phyloP scores from a whole-genome alignment of 257 asterid species.

The Catharanthus roseus region DNA sequence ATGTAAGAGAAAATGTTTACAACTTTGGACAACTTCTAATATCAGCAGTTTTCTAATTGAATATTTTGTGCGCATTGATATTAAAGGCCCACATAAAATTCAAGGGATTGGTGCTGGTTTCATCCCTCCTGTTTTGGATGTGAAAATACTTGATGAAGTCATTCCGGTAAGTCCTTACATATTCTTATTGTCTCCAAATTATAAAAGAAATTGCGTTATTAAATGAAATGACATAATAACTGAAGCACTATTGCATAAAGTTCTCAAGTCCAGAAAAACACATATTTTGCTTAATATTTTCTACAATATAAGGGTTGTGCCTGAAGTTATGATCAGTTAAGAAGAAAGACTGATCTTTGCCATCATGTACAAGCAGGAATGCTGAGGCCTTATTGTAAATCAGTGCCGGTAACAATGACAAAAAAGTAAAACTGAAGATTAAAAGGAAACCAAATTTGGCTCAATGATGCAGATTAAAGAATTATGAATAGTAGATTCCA shows the following conservation, averaged over 20 bases:
- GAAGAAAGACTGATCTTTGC: no score
- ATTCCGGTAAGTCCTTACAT: conserved; percentile 27
- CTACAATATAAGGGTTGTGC: no score
- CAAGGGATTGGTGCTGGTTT: conserved; percentile 50
- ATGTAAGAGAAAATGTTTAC: not conserved
- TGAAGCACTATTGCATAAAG: no score
- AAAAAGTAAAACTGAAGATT: no score
- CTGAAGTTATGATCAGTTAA: no score
- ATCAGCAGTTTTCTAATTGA: not conserved
- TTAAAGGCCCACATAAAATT: conserved; percentile 37
- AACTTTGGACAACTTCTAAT: not conserved
- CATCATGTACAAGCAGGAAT: no score
- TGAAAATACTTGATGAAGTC: conserved; percentile 35
- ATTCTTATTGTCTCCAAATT: not conserved
- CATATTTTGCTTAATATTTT: no score
- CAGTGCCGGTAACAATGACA: no score
- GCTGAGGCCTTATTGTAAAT: no score
- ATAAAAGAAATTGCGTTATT: not conserved
- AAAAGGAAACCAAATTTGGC: no score
- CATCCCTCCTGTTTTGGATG: conserved; percentile 35
- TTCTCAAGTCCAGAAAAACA: no score
- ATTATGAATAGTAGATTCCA: not conserved
- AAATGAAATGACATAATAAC: not conserved
- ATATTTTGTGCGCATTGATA: not conserved
- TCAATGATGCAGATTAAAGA: no score